phyloP scores from a whole-genome alignment of 2,329 filamentous ascomycete species.

The Neonectria hederae region DNA sequence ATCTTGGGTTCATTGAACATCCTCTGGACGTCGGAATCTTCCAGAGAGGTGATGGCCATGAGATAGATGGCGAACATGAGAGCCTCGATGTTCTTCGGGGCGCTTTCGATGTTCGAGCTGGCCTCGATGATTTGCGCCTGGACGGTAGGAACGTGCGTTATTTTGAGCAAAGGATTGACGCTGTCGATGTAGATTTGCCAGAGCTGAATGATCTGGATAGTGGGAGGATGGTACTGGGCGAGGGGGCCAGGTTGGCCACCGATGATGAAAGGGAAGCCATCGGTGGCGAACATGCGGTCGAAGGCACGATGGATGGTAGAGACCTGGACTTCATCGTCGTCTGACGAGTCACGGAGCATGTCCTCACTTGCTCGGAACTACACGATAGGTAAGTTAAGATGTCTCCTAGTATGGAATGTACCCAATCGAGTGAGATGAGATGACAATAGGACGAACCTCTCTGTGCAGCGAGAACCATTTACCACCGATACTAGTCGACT shows the following conservation, averaged over 20 bases:
- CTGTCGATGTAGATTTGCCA: constrained; percentile 78
- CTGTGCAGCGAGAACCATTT: constrained; percentile 62
- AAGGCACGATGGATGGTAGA: constrained; percentile 67
- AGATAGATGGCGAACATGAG: constrained; percentile 75
- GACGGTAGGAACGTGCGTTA: constrained; percentile 73
- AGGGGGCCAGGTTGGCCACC: constrained; percentile 56
- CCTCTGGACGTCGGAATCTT: constrained; percentile 62
- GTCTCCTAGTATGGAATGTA: background rate
- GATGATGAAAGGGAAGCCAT: constrained; percentile 67
- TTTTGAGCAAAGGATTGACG: constrained; percentile 73
- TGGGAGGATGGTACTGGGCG: constrained; percentile 60
- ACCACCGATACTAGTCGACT: constrained; percentile 27
- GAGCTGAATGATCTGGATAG: constrained; percentile 69
- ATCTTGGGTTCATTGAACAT: constrained; percentile 64
- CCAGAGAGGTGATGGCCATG: constrained; percentile 66
- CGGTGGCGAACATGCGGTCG: constrained; percentile 66
- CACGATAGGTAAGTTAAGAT: constrained; percentile 11
- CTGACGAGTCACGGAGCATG: constrained; percentile 62
- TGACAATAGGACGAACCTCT: constrained; percentile 54
- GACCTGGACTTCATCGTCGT: constrained; percentile 63
- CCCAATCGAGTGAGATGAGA: background rate
- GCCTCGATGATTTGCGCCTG: constrained; percentile 73
- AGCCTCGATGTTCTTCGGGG: constrained; percentile 67
- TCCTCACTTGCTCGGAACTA: constrained; percentile 63
- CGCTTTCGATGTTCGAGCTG: constrained; percentile 62